These are phyloP conservation scores for Candida incommunis DNA, from an alignment of 805 yeast species.

Conservation along the genomic window DNA sequence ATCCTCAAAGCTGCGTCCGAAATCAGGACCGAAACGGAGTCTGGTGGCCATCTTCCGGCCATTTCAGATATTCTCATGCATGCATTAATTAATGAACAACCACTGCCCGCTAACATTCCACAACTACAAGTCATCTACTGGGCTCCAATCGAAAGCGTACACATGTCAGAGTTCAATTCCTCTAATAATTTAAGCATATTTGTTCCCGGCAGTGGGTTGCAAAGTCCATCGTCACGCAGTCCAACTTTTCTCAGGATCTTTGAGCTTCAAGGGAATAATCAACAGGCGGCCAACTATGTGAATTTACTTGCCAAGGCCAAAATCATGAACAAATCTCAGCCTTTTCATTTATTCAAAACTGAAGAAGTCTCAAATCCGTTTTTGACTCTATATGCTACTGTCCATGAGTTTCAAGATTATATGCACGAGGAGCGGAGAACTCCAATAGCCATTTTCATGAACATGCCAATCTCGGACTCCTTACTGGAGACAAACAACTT, in stretches of 20 bases:
- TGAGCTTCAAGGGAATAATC: slow-evolving; percentile 14
- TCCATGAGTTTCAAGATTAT: slow-evolving; percentile 24
- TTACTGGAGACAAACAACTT: slow-evolving; percentile 26
- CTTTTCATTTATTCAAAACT: slow-evolving; percentile 66
- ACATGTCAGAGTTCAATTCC: slow-evolving; percentile 32
- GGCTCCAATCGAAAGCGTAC: slow-evolving; percentile 44
- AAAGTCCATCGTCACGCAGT: slow-evolving; percentile 8
- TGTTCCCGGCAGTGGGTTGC: slow-evolving; percentile 8
- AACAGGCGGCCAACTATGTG: slow-evolving; percentile 29
- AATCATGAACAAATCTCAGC: slow-evolving; percentile 61
- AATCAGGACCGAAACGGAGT: slow-evolving; percentile 23
- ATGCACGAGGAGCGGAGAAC: slow-evolving; percentile 28
- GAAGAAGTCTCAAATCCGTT: slow-evolving; percentile 17
- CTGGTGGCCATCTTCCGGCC: slow-evolving; percentile 34
- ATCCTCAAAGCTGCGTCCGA: slow-evolving; percentile 36
- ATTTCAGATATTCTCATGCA: slow-evolving; percentile 79
- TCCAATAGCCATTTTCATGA: slow-evolving; percentile 52
- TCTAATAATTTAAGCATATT: slow-evolving; percentile 18
- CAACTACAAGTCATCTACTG: slow-evolving; percentile 52
- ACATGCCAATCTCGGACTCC: slow-evolving; percentile 30
- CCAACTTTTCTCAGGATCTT: slow-evolving; percentile 14
- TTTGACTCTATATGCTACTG: slow-evolving; percentile 19
- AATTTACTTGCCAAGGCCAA: slow-evolving; percentile 53
- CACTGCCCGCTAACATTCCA: slow-evolving; percentile 47
- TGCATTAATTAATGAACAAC: slow-evolving; percentile 73